Base-by-base conservation (phyloP, 148 eudicot species). In the Vaccinium vitisidaea region DNA sequence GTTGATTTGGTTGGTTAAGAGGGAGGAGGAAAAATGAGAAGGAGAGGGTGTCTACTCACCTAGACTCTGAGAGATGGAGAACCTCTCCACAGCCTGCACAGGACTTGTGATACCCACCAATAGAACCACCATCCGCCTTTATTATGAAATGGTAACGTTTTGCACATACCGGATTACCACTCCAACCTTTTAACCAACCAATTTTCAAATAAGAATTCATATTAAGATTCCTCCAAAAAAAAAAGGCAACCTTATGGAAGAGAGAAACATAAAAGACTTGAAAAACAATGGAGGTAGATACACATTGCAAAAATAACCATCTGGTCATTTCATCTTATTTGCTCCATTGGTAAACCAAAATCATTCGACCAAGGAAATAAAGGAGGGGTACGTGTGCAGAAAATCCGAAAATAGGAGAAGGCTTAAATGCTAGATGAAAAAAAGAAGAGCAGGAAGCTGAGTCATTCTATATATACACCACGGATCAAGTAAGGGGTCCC, bases 21-120 rank as follows among this genome's bases (percentile, higher is more conserved):
- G 8, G 74, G 8, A 69, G 74, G 74, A 43, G 43, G 18, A 16
- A 30, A 30, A 69, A 11, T 25, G 19, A 4, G 27, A 49, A 12
- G 77, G 16, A 63, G 39, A 61, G n/a, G 19, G 27, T 65, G 50
- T 36, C 43, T 63, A 18, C 90, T 89, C 82, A 96, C 99, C 97
- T 93, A 56, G 95, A 91, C 55, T 96, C 99, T 23, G 94, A 85
- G 80, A 93, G 84, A 82, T 92, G 90, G 71, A 94, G 88, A 59
- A 83, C 85, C 53, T 83, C 91, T 52, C 95, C 94, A 77, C 99
- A 96, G 36, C 89, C 90, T 8, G 93, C 89, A 87, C 99, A 96
- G 7, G 99, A 87, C 86, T 94, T 96, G 80, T 86, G 88, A 79
- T 88, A 87, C 81, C 97, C 94, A 75, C 92, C 94, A 81, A 96